phyloP scores from a whole-genome alignment of 306 rosid species.

The Quercus dentata region DNA sequence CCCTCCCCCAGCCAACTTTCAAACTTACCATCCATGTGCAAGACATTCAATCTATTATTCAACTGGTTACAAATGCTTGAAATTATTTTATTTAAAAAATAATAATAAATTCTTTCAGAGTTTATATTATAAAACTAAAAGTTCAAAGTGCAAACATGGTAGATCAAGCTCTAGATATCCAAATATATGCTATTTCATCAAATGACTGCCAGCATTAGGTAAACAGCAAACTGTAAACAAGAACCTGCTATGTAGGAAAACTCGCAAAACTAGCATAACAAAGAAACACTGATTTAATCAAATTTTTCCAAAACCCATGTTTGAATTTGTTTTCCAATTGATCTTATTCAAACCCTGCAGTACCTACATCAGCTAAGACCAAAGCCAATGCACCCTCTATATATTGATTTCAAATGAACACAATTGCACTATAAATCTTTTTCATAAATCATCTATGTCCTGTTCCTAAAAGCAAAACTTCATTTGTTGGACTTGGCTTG shows the following conservation, averaged over 20 bases:
- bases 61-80: neutral
- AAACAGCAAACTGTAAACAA: neutral
- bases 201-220: neutral
- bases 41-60: neutral
- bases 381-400: neutral
- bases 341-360: neutral
- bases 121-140: neutral
- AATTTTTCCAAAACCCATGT: neutral
- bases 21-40: neutral
- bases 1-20: neutral
- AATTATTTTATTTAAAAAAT: neutral
- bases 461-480: constrained; percentile 1
- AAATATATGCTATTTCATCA: neutral
- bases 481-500: neutral
- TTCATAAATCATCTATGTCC: constrained; percentile 1
- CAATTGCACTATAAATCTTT: constrained; percentile 6
- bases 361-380: neutral
- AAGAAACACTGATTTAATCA: neutral
- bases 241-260: neutral
- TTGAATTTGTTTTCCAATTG: neutral
- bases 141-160: neutral
- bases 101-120: neutral
- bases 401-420: neutral
- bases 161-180: neutral
- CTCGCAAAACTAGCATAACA: neutral